phyloP scores from a whole-genome alignment of 768 basidiomycete species.

The Nidularia pulvinata region DNA sequence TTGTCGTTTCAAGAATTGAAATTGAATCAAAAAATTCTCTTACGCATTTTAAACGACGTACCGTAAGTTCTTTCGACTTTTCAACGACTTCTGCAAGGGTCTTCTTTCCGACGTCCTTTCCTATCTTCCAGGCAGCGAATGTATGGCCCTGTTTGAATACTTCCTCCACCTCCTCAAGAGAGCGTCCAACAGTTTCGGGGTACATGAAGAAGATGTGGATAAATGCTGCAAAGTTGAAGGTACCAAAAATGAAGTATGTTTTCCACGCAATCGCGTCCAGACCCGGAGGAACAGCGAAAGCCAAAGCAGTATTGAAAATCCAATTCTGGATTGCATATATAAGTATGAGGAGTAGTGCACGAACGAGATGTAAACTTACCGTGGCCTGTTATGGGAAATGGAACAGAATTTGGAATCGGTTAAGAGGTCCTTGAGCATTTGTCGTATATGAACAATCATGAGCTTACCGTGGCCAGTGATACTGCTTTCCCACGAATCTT shows the following conservation, averaged over 20 bases:
- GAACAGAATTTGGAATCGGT: background rate
- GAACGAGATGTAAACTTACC: too few species aligned
- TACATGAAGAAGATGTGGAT: conserved; percentile 79
- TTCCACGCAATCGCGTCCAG: conserved; percentile 69
- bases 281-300: conserved; percentile 75
- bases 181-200: conserved; percentile 74
- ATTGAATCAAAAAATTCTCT: too few species aligned
- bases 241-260: conserved; percentile 77
- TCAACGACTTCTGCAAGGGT: conserved; percentile 51
- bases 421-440: background rate
- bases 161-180: conserved; percentile 80
- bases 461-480: conserved; percentile 43
- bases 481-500: conserved; percentile 65
- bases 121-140: conserved; percentile 74
- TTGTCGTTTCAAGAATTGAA: background rate
- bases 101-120: conserved; percentile 61
- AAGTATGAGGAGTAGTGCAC: too few species aligned
- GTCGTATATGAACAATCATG: background rate
- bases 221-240: conserved; percentile 74
- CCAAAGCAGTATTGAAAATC: conserved; percentile 74
- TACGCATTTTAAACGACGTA: background rate
- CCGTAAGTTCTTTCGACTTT: conserved; percentile 15
- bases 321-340: conserved; percentile 33
- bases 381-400: background rate
- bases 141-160: conserved; percentile 69